Evolutionary conservation across 768 basidiomycete genomes (phyloP).

Genomic region (Leccinum barrowsii): DNA sequence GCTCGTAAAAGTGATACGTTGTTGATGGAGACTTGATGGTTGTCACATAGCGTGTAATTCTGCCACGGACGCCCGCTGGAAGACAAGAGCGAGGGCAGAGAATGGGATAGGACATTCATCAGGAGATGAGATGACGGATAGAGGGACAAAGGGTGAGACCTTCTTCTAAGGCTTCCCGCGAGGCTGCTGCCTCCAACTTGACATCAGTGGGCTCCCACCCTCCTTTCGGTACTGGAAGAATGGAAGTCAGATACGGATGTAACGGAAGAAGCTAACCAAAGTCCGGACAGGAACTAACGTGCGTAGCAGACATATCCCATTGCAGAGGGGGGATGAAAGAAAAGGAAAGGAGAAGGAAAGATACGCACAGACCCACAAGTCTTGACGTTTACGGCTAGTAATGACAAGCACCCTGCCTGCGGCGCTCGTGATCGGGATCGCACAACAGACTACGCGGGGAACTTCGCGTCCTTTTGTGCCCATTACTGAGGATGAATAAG

Average conservation of each 20-base stretch:
- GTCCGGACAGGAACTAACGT: background rate
- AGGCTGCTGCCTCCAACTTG: slow-evolving; percentile 81
- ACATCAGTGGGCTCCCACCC: slow-evolving; percentile 85
- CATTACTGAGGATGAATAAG: slow-evolving; percentile 28
- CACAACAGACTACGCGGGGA: slow-evolving; percentile 87
- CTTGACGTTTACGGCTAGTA: slow-evolving; percentile 78
- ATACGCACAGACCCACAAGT: slow-evolving; percentile 86
- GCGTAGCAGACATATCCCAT: background rate
- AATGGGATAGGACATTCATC: slow-evolving; percentile 50
- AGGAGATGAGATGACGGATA: slow-evolving; percentile 71
- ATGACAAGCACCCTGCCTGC: slow-evolving; percentile 78
- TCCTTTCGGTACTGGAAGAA: slow-evolving; percentile 77
- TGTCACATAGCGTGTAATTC: slow-evolving; percentile 78
- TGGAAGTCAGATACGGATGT: slow-evolving; percentile 4
- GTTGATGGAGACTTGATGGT: slow-evolving; percentile 76
- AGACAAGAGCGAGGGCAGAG: slow-evolving; percentile 29
- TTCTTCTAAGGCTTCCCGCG: slow-evolving; percentile 93
- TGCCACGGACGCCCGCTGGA: slow-evolving; percentile 84
- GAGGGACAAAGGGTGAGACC: slow-evolving; percentile 85
- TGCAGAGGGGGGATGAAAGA: background rate
- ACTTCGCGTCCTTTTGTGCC: slow-evolving; percentile 71
- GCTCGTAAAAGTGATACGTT: slow-evolving; percentile 88
- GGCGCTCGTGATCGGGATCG: slow-evolving; percentile 75
- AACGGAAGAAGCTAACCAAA: background rate
- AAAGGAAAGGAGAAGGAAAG: slow-evolving; percentile 6